Conservation (phyloP, 176 grass and related monocot species). For the Aegilops speltoides region DNA sequence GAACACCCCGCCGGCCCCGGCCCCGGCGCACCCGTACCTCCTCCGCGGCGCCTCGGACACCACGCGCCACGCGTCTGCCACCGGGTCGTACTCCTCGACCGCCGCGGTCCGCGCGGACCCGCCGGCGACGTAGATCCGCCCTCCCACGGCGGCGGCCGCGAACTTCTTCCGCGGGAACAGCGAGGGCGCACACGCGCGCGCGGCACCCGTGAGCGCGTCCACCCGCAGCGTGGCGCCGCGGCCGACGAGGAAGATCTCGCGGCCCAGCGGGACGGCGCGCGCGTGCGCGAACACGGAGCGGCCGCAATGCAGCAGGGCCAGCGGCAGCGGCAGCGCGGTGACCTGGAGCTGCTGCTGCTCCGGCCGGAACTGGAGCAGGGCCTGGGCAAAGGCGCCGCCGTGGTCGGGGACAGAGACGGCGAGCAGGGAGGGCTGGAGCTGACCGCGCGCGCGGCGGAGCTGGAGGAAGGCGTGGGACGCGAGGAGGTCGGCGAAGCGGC, state of each 20-base stretch:
- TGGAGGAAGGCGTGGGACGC: slow-evolving; percentile 16
- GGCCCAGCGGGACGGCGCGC: slow-evolving; percentile 48
- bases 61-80: slow-evolving; percentile 57
- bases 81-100: slow-evolving; percentile 90
- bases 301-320: slow-evolving; percentile 9
- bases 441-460: slow-evolving; percentile 59
- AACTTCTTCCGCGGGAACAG: slow-evolving; percentile 37
- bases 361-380: neutral
- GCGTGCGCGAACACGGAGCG: slow-evolving; percentile 53
- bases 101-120: slow-evolving; percentile 59
- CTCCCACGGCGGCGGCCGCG: slow-evolving; percentile 45
- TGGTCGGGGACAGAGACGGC: slow-evolving; percentile 15
- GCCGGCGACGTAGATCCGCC: slow-evolving; percentile 72
- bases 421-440: slow-evolving; percentile 51
- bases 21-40: slow-evolving; percentile 79
- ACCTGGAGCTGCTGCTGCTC: slow-evolving; percentile 7
- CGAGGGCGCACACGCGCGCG: slow-evolving; percentile 52
- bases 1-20: slow-evolving; percentile 56
- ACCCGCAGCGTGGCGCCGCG: slow-evolving; percentile 21
- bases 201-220: slow-evolving; percentile 64
- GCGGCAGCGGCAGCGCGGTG: slow-evolving; percentile 31
- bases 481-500: slow-evolving; percentile 17
- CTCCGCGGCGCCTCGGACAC: slow-evolving; percentile 56
- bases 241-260: slow-evolving; percentile 36
- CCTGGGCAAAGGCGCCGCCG: slow-evolving; percentile 12